A percentile compares a stretch with the other conserved stretches of the same genome.
These are phyloP conservation scores for Metschnikowia gruessii DNA, from an alignment of 805 yeast species.

Conservation along the genomic window DNA sequence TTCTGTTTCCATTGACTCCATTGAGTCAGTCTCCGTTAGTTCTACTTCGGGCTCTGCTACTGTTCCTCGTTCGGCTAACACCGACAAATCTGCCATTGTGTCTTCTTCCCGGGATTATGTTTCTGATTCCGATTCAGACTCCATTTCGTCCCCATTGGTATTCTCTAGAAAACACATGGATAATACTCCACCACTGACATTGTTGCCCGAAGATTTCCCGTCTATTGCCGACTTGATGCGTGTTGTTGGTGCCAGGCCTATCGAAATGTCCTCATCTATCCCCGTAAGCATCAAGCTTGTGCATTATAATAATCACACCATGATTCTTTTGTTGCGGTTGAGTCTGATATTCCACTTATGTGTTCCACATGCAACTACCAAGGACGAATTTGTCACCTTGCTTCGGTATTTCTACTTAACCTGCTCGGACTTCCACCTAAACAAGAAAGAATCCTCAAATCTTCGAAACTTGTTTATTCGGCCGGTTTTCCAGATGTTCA, in stretches of 20 bases:
- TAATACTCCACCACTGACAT: background rate
- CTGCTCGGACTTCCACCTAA: constrained; percentile 30
- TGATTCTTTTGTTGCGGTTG: constrained; percentile 18
- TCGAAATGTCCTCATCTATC: background rate
- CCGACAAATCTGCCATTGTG: too few species aligned
- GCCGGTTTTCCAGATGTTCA: constrained; percentile 18
- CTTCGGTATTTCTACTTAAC: constrained; percentile 18
- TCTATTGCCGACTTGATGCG: constrained; percentile 1
- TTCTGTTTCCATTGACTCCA: too few species aligned
- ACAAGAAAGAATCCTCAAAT: constrained; percentile 15
- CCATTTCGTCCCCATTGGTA: too few species aligned
- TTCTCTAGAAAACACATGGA: background rate
- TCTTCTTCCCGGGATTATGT: too few species aligned
- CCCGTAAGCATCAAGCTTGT: constrained; percentile 22
- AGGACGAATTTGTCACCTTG: background rate
- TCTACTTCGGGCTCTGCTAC: too few species aligned
- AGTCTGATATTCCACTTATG: constrained; percentile 19
- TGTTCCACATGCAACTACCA: background rate
- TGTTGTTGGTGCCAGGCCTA: constrained; percentile 9
- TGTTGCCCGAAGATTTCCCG: background rate
- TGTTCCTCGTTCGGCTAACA: too few species aligned
- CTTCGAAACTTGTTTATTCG: constrained; percentile 18
- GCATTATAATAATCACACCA: constrained; percentile 20
- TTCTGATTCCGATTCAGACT: too few species aligned
- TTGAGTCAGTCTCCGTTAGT: too few species aligned